Base-by-base conservation (phyloP, 2,329 filamentous ascomycete genomes). In the Stenocarpella maydis region DNA sequence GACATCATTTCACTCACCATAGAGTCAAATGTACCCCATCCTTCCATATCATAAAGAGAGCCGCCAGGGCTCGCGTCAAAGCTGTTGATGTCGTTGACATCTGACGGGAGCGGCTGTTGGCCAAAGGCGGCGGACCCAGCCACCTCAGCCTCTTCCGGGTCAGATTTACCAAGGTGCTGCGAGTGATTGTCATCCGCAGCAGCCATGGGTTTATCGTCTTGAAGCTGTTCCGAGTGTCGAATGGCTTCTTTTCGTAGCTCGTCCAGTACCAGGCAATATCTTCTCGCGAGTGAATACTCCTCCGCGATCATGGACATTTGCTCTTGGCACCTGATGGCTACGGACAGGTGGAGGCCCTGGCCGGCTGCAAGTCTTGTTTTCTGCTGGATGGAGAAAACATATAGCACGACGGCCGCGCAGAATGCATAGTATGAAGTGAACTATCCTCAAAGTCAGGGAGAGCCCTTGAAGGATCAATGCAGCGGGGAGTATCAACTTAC, bases 351-450 rank as follows among this genome's bases (percentile, higher is more conserved):
- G 8, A 24, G 64, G 15, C 19, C 19, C 2, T 45, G 68, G 78
- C 79, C 2, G 72, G 74, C 31, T 76, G 71, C 3, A 75, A 72
- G 4, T 74, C n/a, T 47, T 34, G 70, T 4, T 75, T 71, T 1
- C 77, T 80, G 75, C 50, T 82, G 82, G 12, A 84, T 84, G 5
- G 79, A 78, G 50, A 81, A 82, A 4, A 84, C 79, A 67, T 84
- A 84, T 2, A 84, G 74, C 1, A 84, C 77, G 1, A 83, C 80
- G 3, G 82, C 79, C 0, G 82, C 83, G 15, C 77, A 82, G 53
- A 84, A 85, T 1, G 79, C 82, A 65, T 81, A 82, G 66, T 85
- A 84, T 28, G 81, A 81, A 0, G 76, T 78, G 53, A 80, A 79
- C 78, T 80, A 26, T 19, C 3, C 3, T 12, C 9, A 24, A 17